These are phyloP conservation scores for Rhodotorula sp. DNA, from an alignment of 1,284 basidiomycete species.

Conservation along the genomic window DNA sequence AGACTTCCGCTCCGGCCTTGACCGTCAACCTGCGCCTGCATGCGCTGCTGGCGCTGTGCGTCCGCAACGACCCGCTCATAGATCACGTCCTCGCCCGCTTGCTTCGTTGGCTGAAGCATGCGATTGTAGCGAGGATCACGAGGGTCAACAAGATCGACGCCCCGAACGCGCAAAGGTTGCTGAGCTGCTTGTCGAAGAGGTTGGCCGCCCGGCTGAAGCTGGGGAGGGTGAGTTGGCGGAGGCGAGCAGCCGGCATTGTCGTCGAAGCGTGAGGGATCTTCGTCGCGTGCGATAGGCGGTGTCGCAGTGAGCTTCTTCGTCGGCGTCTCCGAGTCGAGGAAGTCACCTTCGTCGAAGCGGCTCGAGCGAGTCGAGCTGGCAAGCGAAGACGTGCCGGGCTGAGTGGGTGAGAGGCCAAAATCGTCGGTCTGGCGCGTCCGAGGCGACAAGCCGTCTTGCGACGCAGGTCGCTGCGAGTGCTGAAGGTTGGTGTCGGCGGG, in stretches of 20 bases:
- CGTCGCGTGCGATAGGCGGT: constrained; percentile 62
- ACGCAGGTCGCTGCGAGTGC: no score
- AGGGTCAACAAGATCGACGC: constrained; percentile 39
- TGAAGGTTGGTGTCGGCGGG: neutral
- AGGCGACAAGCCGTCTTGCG: neutral
- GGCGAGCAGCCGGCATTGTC: neutral
- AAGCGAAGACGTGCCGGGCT: neutral
- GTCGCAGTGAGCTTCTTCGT: constrained; percentile 66
- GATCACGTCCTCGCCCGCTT: constrained; percentile 24
- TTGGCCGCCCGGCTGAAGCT: neutral
- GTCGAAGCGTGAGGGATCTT: neutral
- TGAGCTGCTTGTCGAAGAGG: neutral
- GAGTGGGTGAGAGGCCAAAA: neutral
- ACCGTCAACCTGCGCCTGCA: neutral
- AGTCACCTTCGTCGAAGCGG: constrained; percentile 20
- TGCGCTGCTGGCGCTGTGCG: constrained; percentile 7
- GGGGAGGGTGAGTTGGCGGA: neutral
- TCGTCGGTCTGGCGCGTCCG: neutral
- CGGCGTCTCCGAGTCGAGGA: constrained; percentile 27
- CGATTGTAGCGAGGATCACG: constrained; percentile 38
- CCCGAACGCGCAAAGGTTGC: constrained; percentile 22
- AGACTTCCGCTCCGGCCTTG: neutral
- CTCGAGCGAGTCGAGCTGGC: constrained; percentile 7
- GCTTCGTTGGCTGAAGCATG: constrained; percentile 33
- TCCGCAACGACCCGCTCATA: constrained; percentile 24